Evolutionary conservation across 2,329 filamentous ascomycete genomes (phyloP), one percentile per base, ranked within the genome.

Genomic region (Elsinoe necatrix): DNA sequence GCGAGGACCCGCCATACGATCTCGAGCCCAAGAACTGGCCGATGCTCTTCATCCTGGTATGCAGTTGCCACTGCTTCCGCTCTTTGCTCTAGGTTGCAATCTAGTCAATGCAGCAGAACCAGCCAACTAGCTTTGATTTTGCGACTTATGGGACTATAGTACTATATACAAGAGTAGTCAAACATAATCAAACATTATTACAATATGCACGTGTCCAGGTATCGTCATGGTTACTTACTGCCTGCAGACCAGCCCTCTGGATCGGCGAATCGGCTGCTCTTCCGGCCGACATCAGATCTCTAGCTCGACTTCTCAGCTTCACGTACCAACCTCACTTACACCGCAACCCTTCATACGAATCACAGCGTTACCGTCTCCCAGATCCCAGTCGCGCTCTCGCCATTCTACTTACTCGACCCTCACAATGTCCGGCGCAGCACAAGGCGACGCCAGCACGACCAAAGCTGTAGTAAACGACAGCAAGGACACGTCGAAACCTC

Each of bases 371-470:
- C 12, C 16, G 25, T 39, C 51, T 39, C 21, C 7, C 3, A 21
- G 18, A 8, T 29, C 34, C 4, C 4, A 14, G 1, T 16, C 12
- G 27, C 27, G 27, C 9, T 9, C 9, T 29, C 27, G 4, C 9
- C 27, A 29, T 4, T 4, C 9, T 9, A 4, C 9, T 4, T 9
- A 29, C 9, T 9, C 4, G 27, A 29, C 27, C 27, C 27, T 9
- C 27, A 29, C 27, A 29, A 81, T 80, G 78, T 79, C 78, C 58
- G 71, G 68, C 65, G 65, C 72, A 62, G 66, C 69, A 57, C 66
- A 70, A 66, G 69, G 65, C 64, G 66, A 67, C 63, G 59, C 65
- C 56, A 61, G 61, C 60, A 72, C 71, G 50, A 69, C 70, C 61
- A 75, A 76, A 68, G 68, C 72, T 55, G 63, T 66, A 55, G 68